These are phyloP conservation scores for Backusella tarrabulga DNA, from an alignment of 192 early-diverging fungal genomes.

Conservation along the genomic window DNA sequence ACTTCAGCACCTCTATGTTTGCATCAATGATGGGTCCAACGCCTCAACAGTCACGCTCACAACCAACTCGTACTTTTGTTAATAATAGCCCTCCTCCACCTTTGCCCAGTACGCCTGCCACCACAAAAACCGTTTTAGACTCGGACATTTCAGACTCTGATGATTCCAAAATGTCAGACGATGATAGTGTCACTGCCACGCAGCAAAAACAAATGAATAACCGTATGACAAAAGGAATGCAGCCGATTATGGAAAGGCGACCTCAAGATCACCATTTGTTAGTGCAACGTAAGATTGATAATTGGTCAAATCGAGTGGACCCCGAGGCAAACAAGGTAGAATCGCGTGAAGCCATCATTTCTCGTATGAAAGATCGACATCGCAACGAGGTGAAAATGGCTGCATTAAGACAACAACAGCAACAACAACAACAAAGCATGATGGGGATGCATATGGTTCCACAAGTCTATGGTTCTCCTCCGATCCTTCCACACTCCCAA, in stretches of 20 bases:
- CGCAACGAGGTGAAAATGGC: constrained; percentile 23
- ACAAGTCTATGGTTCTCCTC: constrained; percentile 6
- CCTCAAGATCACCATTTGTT: constrained; percentile 11
- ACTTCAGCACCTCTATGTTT: constrained; percentile 19
- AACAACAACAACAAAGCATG: constrained; percentile 7
- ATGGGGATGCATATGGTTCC: constrained; percentile 1
- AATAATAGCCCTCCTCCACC: background rate
- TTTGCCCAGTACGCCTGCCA: background rate
- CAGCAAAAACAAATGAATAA: background rate
- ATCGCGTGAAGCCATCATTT: constrained; percentile 19
- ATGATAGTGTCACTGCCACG: background rate
- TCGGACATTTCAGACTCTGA: constrained; percentile 32
- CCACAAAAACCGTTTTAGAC: constrained; percentile 17
- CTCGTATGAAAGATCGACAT: constrained; percentile 31
- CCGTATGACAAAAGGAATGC: constrained; percentile 14
- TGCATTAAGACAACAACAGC: constrained; percentile 14
- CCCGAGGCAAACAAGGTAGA: background rate
- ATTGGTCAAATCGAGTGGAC: constrained; percentile 22
- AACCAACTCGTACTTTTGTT: background rate
- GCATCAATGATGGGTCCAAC: constrained; percentile 6
- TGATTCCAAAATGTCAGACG: constrained; percentile 15
- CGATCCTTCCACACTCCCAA: background rate
- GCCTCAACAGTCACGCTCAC: background rate
- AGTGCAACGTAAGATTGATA: constrained; percentile 21
- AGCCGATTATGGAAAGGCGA: constrained; percentile 28